Base-by-base conservation (phyloP, 352 stramenopile genomes). In the Thraustochytrium sp. region DNA sequence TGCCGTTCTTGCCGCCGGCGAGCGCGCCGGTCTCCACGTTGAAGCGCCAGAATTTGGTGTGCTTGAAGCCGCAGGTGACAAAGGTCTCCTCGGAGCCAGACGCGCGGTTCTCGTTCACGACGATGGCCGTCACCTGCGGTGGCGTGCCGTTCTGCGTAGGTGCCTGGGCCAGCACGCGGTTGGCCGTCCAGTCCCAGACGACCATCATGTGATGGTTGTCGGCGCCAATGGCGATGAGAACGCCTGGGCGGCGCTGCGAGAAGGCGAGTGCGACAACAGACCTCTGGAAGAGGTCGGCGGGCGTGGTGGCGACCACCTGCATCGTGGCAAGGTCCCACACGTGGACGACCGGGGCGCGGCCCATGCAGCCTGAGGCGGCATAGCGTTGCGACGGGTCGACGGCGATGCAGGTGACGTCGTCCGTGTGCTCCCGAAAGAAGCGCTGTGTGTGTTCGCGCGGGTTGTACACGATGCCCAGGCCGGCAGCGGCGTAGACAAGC, bases 391-490 rank as follows among this genome's bases (percentile, higher is more conserved):
- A 89, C 0, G 92, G 91, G 74, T 97, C 91, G 2, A 96, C 88
- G 8, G 89, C 89, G 26, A 97, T 75, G 11, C 89, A 94, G 11
- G 95, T 89, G 36, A 94, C 86, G 65, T 95, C 91, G 64, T 97
- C 92, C 13, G 89, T 93, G 78, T 96, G 92, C 2, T 87, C 88
- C 8, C 90, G n/a, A 61, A 96, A 93, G 4, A 94, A 88, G 29
- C 92, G 73, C 84, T 97, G 93, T 2, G 86, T 88, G 73, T 92
- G 90, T n/a, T 82, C n/a, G 46, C 36, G 37, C 2, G 42, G 36
- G 40, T 85, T 42, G 36, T 82, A 82, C 16, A 82, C 59, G 31
- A 85, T 29, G 48, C 77, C 77, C 3, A 80, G 31, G 29, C 40
- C 77, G 8, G 77, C 59, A 2, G 61, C 37, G 23, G 38, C 40